Conservation (phyloP, 2,329 filamentous ascomycete genomes). For the Penicillium nordicum region DNA sequence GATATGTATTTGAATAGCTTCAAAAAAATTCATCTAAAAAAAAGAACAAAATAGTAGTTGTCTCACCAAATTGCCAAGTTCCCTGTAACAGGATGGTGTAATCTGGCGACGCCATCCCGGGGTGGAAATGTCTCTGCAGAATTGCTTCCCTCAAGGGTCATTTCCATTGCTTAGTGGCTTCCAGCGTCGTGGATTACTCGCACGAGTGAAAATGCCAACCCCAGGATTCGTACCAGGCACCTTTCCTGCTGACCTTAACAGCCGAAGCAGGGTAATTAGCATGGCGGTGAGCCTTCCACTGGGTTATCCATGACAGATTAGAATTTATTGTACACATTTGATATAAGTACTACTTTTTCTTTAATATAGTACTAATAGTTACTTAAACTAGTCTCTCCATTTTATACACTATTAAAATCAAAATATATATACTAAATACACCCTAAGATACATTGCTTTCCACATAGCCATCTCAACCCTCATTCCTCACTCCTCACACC, state of each 20-base stretch:
- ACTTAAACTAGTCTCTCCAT: too few species aligned
- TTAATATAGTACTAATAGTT: too few species aligned
- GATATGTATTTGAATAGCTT: too few species aligned
- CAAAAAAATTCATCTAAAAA: too few species aligned
- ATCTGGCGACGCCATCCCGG: constrained; percentile 54
- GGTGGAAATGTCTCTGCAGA: constrained; percentile 56
- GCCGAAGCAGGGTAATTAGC: constrained; percentile 38
- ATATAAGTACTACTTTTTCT: too few species aligned
- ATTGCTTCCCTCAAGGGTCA: constrained; percentile 58
- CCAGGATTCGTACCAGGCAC: constrained; percentile 56
- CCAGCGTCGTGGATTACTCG: constrained; percentile 55
- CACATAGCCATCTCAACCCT: neutral
- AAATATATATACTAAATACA: too few species aligned
- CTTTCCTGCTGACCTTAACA: constrained; percentile 35
- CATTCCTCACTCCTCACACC: constrained; percentile 4
- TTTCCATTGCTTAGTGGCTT: constrained; percentile 53
- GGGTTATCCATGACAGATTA: constrained; percentile 44
- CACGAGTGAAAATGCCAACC: constrained; percentile 53
- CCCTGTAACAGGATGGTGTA: constrained; percentile 46
- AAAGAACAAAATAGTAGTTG: constrained; percentile 29
- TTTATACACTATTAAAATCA: neutral
- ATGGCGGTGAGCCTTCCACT: constrained; percentile 40
- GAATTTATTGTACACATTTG: rapidly evolving
- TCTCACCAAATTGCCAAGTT: constrained; percentile 35
- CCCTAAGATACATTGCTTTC: neutral